Evolutionary conservation across 2,329 filamentous ascomycete species (phyloP), one percentile per base, ranked within the genome.

Genomic region (Ceratocystis cubensis): DNA sequence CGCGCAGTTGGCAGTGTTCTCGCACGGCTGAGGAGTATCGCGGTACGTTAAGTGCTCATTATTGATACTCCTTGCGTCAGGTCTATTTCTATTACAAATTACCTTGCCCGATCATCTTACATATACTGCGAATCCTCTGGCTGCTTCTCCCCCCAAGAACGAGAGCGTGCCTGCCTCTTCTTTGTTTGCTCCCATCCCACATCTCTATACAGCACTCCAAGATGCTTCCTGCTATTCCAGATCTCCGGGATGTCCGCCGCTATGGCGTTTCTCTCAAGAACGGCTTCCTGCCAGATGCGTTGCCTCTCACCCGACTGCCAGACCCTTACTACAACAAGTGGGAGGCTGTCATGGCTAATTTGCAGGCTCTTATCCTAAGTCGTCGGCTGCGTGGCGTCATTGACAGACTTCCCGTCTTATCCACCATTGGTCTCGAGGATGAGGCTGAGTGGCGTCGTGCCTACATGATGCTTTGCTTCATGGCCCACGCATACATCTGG

Each of bases 401-500:
- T 68, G 87, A 96, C 71, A 81, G 82, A 57, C 82, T 99, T 68
- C 91, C 93, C 6, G 80, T 96, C 65, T 84, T 99, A 69, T 91
- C 89, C 65, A 95, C 92, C 61, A 81, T 85, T 70, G 86, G 89
- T 73, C 85, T 99, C 72, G 84, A 88, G 75, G 86, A 88, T 70
- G 89, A 93, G 72, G 82, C 88, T 68, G 91, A 99, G 81, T 97
- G 93, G 94, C 86, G 91, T 72, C 84, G 94, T 72, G 94, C 94
- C 69, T 97, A 97, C 78, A 88, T 88, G 68, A 81, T 96, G 65
- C 81, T 99, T 67, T 88, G 86, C 68, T 96, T 97, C 77, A 91
- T 97, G 76, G 84, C 91, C 45, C 93, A 99, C 78, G 89, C 87
- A 71, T 99, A 97, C 78, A 90, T 99, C 73, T 99, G 94, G 94